A percentile compares a stretch with the other conserved stretches of the same genome.
Evolutionary conservation across 129 eudicot species (phyloP).

Genomic region (Saussurea involucrata): DNA sequence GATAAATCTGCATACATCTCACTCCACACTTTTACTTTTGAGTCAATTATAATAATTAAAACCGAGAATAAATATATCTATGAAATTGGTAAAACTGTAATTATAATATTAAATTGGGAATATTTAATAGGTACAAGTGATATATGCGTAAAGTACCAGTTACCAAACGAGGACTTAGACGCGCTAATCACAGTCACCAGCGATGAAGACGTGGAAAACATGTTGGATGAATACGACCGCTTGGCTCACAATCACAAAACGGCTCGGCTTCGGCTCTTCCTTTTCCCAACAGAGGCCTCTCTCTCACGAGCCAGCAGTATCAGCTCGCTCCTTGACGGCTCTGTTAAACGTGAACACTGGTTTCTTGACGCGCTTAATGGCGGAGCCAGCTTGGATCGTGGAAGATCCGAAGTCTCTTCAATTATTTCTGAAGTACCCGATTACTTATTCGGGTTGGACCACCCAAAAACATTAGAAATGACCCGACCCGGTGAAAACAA

Average conservation of each 20-base stretch:
- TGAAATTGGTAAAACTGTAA: not conserved
- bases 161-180: slow-evolving; percentile 89
- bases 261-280: slow-evolving; percentile 78
- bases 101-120: not conserved
- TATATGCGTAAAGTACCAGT: slow-evolving; percentile 80
- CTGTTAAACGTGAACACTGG: slow-evolving; percentile 82
- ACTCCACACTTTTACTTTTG: not conserved
- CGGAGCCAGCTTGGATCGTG: slow-evolving; percentile 62
- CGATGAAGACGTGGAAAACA: slow-evolving; percentile 93
- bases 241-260: slow-evolving; percentile 43
- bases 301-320: slow-evolving; percentile 69
- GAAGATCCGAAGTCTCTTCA: slow-evolving; percentile 79
- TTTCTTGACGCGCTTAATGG: slow-evolving; percentile 85
- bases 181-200: slow-evolving; percentile 71
- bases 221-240: slow-evolving; percentile 93
- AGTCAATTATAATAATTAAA: not conserved
- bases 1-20: too few relatives aligned
- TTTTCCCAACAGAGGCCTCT: slow-evolving; percentile 44
- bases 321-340: slow-evolving; percentile 80
- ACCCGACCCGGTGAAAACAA: too few relatives aligned
- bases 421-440: slow-evolving; percentile 87
- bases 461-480: too few relatives aligned
- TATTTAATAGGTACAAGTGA: slow-evolving; percentile 37
- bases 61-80: too few relatives aligned
- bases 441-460: slow-evolving; percentile 81